Evolutionary conservation across 1,139 yeast genomes (phyloP), one percentile per base, ranked within the genome.

Genomic region (Ogataea hybrid): DNA sequence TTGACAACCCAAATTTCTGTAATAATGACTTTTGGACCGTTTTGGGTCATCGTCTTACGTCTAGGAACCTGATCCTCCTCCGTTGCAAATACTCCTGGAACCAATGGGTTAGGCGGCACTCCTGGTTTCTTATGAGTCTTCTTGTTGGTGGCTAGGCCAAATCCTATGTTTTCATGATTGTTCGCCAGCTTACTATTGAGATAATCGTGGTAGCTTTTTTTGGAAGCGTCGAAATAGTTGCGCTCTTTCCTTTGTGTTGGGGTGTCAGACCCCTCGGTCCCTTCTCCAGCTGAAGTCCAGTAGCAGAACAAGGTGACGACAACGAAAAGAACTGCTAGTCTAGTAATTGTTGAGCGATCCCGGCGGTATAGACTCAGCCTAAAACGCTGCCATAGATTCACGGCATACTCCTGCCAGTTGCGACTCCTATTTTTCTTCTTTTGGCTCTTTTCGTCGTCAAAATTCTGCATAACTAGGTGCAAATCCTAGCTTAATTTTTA

Each of bases 101-200:
- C 34, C 6, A 32, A 25, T 2, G 55, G 50, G 2, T 46, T 28
- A 10, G 58, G 59, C 9, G 61, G 61, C 5, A 52, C 42, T 5
- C 63, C 63, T 2, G 54, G 54, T 5, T 41, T 49, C 27, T 43
- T 50, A 35, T 54, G 59, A 8, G 41, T 35, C 27, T 47, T 47
- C 21, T 39, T 42, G 17, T 43, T 36, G 5, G 50, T 48, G 5
- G 57, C 51, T 12, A 36, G 45, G 8, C 60, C 60, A 41, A 58
- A 58, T 2, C 62, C 62, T 25, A 57, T 30, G 17, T 58, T 57
- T 21, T 49, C 51, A 32, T 49, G 55, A 7, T 49, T 41, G 10
- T 42, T 39, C 1, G 54, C 42, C 9, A 58, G 39, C 37, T 48
- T 49, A 8, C 43, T 38, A 25, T 58, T 58, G 16, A 58, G 43